These are phyloP conservation scores for Botrytis aclada DNA, from an alignment of 2,329 filamentous ascomycete genomes.

Conservation along the genomic window DNA sequence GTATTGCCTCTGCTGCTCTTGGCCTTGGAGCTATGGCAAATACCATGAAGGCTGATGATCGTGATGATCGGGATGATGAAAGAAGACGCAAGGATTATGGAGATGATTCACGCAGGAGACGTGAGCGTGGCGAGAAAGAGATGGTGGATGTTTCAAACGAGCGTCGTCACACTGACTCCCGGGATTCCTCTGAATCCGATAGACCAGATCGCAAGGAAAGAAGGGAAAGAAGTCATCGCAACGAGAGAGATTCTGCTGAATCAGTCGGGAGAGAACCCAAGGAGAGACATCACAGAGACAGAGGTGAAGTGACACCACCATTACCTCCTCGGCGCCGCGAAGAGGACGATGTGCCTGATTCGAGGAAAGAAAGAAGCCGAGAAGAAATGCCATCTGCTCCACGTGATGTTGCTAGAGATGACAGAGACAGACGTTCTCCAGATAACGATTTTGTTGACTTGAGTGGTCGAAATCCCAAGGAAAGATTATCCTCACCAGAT, in stretches of 20 bases:
- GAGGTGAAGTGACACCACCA: conserved; percentile 21
- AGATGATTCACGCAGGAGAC: conserved; percentile 33
- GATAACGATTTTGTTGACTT: conserved; percentile 26
- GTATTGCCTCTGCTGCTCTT: conserved; percentile 37
- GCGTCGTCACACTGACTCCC: conserved; percentile 24
- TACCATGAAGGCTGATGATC: conserved; percentile 30
- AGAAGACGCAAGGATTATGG: conserved; percentile 32
- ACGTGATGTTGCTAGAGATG: conserved; percentile 13
- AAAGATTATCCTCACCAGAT: conserved; percentile 41
- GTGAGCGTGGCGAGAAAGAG: conserved; percentile 31
- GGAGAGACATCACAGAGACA: conserved; percentile 29
- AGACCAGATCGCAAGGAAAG: conserved; percentile 28
- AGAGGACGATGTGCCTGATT: conserved; percentile 5
- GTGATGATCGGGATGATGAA: conserved; percentile 32
- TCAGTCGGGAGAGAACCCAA: conserved; percentile 28
- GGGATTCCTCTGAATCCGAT: conserved; percentile 11
- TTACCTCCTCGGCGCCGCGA: conserved; percentile 15
- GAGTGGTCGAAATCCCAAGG: conserved; percentile 46
- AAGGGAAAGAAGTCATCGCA: conserved; percentile 28
- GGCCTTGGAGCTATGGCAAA: conserved; percentile 36
- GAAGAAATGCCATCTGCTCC: conserved; percentile 5
- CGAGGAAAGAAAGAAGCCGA: conserved; percentile 3
- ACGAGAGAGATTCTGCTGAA: conserved; percentile 28
- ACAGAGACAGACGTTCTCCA: conserved; percentile 22
- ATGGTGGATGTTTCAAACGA: conserved; percentile 28